Evolutionary conservation across 139 green algal genomes (phyloP).

Genomic region (Zygnema cylindricum): DNA sequence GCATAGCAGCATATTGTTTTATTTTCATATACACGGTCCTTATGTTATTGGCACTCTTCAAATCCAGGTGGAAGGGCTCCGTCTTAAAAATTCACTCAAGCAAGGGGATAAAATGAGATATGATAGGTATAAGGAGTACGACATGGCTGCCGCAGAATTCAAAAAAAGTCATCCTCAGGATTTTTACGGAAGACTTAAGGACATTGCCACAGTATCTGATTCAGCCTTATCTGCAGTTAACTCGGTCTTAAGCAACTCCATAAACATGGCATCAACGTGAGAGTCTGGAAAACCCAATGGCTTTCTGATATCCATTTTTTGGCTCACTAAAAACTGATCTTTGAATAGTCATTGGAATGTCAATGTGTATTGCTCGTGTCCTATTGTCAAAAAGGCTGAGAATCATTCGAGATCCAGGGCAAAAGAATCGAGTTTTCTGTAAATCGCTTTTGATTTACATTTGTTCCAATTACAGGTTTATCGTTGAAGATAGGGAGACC

Average conservation of each 20-base stretch:
- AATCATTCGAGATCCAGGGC: too few relatives aligned
- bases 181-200: slow-evolving; percentile 11
- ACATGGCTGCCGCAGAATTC: not conserved
- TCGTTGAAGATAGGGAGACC: slow-evolving; percentile 18
- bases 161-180: not conserved
- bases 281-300: not conserved
- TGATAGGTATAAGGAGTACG: slow-evolving; percentile 16
- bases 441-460: too few relatives aligned
- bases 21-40: too few relatives aligned
- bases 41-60: too few relatives aligned
- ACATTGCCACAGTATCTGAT: slow-evolving; percentile 14
- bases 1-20: too few relatives aligned
- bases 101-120: not conserved
- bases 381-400: too few relatives aligned
- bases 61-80: not conserved
- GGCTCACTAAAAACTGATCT: too few relatives aligned
- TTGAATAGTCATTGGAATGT: too few relatives aligned
- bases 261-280: slow-evolving; percentile 23
- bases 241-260: slow-evolving; percentile 15
- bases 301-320: too few relatives aligned
- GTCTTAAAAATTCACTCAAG: not conserved
- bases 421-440: too few relatives aligned
- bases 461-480: not conserved
- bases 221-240: slow-evolving; percentile 17
- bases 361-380: too few relatives aligned